Conservation (phyloP, 2,329 filamentous ascomycete species). For the Alternaria metachromatica region DNA sequence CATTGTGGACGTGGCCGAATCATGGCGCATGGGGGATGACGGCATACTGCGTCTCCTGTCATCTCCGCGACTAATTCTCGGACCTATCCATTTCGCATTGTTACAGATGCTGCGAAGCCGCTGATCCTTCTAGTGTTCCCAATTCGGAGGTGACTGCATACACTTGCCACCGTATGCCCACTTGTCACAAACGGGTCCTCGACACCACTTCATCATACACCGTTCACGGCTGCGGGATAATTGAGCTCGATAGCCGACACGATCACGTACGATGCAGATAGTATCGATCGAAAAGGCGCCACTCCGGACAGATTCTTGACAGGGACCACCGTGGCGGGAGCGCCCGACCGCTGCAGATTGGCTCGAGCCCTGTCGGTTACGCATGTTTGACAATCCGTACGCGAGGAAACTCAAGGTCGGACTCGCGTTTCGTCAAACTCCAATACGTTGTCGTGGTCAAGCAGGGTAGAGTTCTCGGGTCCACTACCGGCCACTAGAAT, state of each 20-base stretch:
- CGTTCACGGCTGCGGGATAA: background rate
- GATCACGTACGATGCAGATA: background rate
- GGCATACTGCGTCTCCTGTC: background rate
- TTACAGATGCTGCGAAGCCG: background rate
- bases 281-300: background rate
- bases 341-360: background rate
- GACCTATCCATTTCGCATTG: background rate
- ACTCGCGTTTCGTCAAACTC: background rate
- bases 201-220: background rate
- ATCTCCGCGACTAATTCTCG: slow-evolving; percentile 1
- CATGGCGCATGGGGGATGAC: background rate
- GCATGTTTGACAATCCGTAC: background rate
- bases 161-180: background rate
- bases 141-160: slow-evolving; percentile 6
- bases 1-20: background rate
- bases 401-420: background rate
- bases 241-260: background rate
- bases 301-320: slow-evolving; percentile 1
- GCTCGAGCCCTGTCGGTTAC: background rate
- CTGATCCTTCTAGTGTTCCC: background rate
- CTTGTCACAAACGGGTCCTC: background rate
- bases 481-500: background rate
- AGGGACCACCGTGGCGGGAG: slow-evolving; percentile 8
- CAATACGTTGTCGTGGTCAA: background rate
- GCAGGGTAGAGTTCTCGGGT: background rate